phyloP scores from a whole-genome alignment of 176 grass and related monocot species.

The Avena eriantha region DNA sequence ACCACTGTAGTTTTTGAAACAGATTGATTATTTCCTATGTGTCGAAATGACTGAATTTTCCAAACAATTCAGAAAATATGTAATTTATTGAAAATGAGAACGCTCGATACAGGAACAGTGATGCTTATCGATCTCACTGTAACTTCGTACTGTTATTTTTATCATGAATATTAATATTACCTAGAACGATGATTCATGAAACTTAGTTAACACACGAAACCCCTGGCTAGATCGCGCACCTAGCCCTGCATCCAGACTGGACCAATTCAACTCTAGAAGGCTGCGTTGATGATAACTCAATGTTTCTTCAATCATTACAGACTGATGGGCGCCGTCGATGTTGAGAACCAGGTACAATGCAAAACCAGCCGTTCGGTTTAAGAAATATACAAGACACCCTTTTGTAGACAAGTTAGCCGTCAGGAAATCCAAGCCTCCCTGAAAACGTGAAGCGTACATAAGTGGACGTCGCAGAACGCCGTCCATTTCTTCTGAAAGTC shows the following conservation, averaged over 20 bases:
- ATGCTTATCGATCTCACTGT: too few species aligned
- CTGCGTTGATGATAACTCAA: not conserved
- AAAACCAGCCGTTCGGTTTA: too few species aligned
- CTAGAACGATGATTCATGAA: not conserved
- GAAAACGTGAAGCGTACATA: not conserved
- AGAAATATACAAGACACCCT: not conserved
- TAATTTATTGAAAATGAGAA: too few species aligned
- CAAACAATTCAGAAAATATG: too few species aligned
- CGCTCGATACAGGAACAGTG: too few species aligned
- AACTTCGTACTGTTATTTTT: not conserved
- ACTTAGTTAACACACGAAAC: not conserved
- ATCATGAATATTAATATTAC: not conserved
- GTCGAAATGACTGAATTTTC: too few species aligned
- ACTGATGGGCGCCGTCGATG: not conserved
- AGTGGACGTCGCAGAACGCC: not conserved
- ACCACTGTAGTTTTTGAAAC: too few species aligned
- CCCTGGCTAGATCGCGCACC: not conserved
- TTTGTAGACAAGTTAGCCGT: not conserved
- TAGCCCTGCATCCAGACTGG: not conserved
- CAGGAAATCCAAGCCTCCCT: not conserved
- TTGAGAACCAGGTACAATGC: slow-evolving; percentile 13
- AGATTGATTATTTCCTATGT: too few species aligned
- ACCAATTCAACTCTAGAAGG: too few species aligned
- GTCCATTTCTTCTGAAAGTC: not conserved
- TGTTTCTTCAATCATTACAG: not conserved